phyloP scores from a whole-genome alignment of 2,329 filamentous ascomycete species.

The Pestalotiopsis sp. region DNA sequence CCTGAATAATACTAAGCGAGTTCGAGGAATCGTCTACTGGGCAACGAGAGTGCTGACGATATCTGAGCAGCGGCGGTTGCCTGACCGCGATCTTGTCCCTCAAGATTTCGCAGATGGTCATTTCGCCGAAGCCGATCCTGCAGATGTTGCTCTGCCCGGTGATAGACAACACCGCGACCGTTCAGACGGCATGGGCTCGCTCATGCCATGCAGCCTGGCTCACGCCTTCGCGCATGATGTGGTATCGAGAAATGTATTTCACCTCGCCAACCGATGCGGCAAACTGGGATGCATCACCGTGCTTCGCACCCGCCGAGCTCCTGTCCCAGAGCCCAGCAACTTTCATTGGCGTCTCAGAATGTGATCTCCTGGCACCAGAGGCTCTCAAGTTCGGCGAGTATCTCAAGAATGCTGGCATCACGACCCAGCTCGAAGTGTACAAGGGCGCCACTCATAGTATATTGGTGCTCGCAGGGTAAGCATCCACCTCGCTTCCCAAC shows the following conservation, averaged over 20 bases:
- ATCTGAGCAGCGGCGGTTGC: constrained; percentile 18
- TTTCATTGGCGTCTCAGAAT: constrained; percentile 34
- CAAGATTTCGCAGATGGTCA: constrained; percentile 20
- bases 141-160: constrained; percentile 33
- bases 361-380: constrained; percentile 36
- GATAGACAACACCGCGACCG: constrained; percentile 37
- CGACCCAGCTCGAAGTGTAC: constrained; percentile 11
- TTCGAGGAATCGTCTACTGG: background rate
- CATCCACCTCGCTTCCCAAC: background rate
- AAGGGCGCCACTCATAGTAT: constrained; percentile 16
- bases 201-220: constrained; percentile 32
- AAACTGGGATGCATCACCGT: constrained; percentile 35
- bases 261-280: constrained; percentile 23
- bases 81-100: constrained; percentile 22
- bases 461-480: constrained; percentile 15
- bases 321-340: constrained; percentile 30
- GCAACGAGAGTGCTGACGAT: background rate
- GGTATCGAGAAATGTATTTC: constrained; percentile 39
- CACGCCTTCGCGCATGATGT: constrained; percentile 35
- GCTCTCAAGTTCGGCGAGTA: constrained; percentile 30
- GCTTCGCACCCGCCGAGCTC: constrained; percentile 18
- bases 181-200: constrained; percentile 18
- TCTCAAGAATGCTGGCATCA: constrained; percentile 20
- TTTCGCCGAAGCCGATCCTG: constrained; percentile 9
- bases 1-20: too few species aligned